A percentile compares a stretch with the other conserved stretches of the same genome.
phyloP scores from a whole-genome alignment of 2,329 filamentous ascomycete species.

The Pezicula radicicola region DNA sequence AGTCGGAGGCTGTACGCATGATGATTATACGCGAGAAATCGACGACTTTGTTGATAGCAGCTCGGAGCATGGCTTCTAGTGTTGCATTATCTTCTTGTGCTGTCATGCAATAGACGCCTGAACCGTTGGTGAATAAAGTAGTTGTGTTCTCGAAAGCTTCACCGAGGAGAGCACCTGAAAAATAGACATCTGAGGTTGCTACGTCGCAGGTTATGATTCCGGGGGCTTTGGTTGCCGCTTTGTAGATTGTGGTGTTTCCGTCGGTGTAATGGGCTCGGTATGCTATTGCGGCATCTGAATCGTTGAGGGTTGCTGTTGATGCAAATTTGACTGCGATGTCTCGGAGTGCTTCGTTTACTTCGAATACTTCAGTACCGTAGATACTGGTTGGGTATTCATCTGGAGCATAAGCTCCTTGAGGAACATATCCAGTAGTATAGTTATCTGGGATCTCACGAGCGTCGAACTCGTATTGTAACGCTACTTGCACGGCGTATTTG shows the following conservation, averaged over 20 bases:
- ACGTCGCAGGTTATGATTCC: constrained; percentile 62
- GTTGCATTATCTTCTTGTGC: constrained; percentile 72
- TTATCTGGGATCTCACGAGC: constrained; percentile 62
- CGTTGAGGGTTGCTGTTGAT: constrained; percentile 46
- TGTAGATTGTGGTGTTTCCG: constrained; percentile 35
- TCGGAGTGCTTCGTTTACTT: constrained; percentile 58
- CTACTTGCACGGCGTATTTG: constrained; percentile 70
- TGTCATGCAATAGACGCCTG: constrained; percentile 65
- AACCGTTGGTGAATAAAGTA: constrained; percentile 62
- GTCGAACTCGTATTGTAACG: constrained; percentile 74
- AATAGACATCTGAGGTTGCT: constrained; percentile 72
- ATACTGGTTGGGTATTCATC: constrained; percentile 53
- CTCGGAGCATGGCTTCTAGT: constrained; percentile 62
- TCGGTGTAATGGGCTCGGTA: constrained; percentile 58
- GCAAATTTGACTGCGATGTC: constrained; percentile 50
- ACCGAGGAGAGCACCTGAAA: constrained; percentile 56
- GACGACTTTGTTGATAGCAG: constrained; percentile 51
- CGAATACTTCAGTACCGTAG: constrained; percentile 70
- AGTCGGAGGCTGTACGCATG: constrained; percentile 68
- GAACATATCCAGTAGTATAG: constrained; percentile 67
- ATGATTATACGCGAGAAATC: constrained; percentile 67
- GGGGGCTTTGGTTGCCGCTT: constrained; percentile 44
- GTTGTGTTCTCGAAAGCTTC: constrained; percentile 66
- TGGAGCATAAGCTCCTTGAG: constrained; percentile 55
- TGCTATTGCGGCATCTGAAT: constrained; percentile 42